Evolutionary conservation across 768 basidiomycete genomes (phyloP).

Genomic region (Rubroboletus pulcherrimus): DNA sequence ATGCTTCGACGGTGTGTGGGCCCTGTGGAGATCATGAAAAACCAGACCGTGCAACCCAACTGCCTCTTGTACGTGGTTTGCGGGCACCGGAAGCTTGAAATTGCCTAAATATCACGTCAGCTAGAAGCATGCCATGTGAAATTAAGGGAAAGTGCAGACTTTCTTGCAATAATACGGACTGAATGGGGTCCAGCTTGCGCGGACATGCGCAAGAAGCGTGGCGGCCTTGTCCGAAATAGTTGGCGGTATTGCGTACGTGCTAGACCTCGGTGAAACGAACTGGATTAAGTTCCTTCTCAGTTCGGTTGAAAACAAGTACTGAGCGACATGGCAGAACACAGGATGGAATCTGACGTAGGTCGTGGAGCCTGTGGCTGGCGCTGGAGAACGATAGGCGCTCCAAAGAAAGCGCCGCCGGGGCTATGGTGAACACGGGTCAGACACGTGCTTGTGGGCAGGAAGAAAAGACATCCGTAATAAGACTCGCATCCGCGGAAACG

Average conservation of each 20-base stretch:
- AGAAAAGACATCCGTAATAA: not conserved
- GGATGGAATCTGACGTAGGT: not conserved
- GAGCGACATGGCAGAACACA: not conserved
- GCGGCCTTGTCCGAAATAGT: constrained; percentile 6
- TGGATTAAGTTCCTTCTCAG: not conserved
- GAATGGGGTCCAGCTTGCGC: constrained; percentile 17
- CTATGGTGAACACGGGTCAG: constrained; percentile 4
- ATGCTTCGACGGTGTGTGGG: constrained; percentile 24
- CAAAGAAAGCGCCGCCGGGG: not conserved
- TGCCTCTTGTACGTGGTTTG: constrained; percentile 24
- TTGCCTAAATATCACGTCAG: constrained; percentile 26
- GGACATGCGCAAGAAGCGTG: constrained; percentile 28
- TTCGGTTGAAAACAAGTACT: not conserved
- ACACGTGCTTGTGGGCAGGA: constrained; percentile 19
- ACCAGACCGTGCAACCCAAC: constrained; percentile 12
- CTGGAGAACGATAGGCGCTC: not conserved
- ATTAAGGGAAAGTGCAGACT: constrained; percentile 24
- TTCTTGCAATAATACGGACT: constrained; percentile 10
- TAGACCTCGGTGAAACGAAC: not conserved
- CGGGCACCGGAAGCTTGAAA: constrained; percentile 23
- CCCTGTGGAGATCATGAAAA: constrained; percentile 16
- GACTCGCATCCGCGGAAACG: constrained; percentile 3
- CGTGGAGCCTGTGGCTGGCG: not conserved
- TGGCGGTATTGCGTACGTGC: constrained; percentile 12
- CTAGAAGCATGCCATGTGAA: constrained; percentile 11